Evolutionary conservation across 257 asterid genomes (phyloP).

Genomic region (Echium plantagineum): DNA sequence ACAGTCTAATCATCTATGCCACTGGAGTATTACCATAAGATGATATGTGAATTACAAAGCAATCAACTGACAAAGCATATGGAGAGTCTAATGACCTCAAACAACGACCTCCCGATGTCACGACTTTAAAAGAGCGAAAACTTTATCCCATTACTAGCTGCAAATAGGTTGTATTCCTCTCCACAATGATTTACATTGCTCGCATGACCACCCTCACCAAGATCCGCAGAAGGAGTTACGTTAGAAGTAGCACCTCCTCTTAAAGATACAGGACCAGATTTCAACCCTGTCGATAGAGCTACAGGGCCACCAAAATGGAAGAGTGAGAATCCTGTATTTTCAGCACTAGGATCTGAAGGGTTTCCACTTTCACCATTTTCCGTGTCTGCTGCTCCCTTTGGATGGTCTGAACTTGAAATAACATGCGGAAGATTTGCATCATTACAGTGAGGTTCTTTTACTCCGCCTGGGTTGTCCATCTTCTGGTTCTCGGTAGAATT

Average conservation of each 20-base stretch:
- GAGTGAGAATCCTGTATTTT: conserved; percentile 67
- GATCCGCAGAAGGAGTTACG: conserved; percentile 18
- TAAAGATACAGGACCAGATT: conserved; percentile 34
- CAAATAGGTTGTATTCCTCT: conserved; percentile 88
- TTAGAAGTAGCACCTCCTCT: conserved; percentile 31
- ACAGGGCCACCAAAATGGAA: conserved; percentile 92
- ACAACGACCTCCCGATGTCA: conserved; percentile 26
- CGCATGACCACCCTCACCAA: conserved; percentile 21
- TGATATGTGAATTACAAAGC: conserved; percentile 32
- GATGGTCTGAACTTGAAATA: conserved; percentile 19
- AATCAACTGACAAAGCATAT: conserved; percentile 36
- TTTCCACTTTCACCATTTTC: conserved; percentile 28
- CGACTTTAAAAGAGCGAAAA: conserved; percentile 67
- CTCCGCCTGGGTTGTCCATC: conserved; percentile 25
- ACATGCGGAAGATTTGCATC: conserved; percentile 18
- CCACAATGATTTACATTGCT: conserved; percentile 46
- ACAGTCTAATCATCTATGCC: conserved; percentile 14
- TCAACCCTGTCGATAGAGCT: conserved; percentile 54
- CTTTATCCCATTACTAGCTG: conserved; percentile 63
- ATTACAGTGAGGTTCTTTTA: conserved; percentile 20
- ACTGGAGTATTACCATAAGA: conserved; percentile 18
- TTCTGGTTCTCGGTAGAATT: conserved; percentile 28
- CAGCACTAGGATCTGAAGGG: conserved; percentile 27
- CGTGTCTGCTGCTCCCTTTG: conserved; percentile 22
- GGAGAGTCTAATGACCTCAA: conserved; percentile 15